A percentile compares a stretch with the other conserved stretches of the same genome.
Conservation (phyloP, 805 yeast species). For the Hanseniaspora jakobsenii region DNA sequence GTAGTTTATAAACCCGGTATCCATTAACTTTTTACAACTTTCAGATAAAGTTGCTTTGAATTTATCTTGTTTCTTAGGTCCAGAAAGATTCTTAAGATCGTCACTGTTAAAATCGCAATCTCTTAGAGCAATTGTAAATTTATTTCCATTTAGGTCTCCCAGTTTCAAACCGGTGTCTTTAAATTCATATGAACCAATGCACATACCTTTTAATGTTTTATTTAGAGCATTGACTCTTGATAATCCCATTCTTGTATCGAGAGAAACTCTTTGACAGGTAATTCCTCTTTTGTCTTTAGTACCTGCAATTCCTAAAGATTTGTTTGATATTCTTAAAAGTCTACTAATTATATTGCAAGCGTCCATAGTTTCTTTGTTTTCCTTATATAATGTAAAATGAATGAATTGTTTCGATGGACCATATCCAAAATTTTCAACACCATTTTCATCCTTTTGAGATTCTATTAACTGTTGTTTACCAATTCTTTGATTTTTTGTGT, state of each 20-base stretch:
- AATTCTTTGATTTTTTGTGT: slow-evolving; percentile 30
- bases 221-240: slow-evolving; percentile 69
- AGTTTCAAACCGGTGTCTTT: slow-evolving; percentile 48
- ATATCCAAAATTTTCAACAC: slow-evolving; percentile 54
- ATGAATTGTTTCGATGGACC: slow-evolving; percentile 61
- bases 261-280: slow-evolving; percentile 71
- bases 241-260: slow-evolving; percentile 49
- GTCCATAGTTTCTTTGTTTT: slow-evolving; percentile 96
- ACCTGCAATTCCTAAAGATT: slow-evolving; percentile 71
- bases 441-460: slow-evolving; percentile 33
- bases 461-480: slow-evolving; percentile 30
- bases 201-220: slow-evolving; percentile 60
- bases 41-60: slow-evolving; percentile 38
- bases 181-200: slow-evolving; percentile 68
- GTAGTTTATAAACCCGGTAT: slow-evolving; percentile 78
- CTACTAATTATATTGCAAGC: slow-evolving; percentile 65
- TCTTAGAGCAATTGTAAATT: slow-evolving; percentile 72
- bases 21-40: slow-evolving; percentile 46
- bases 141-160: slow-evolving; percentile 84
- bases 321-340: slow-evolving; percentile 62
- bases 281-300: slow-evolving; percentile 95
- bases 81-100: slow-evolving; percentile 18
- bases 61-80: slow-evolving; percentile 16
- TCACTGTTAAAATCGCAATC: slow-evolving; percentile 38
- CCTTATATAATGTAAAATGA: slow-evolving; percentile 76